phyloP scores from a whole-genome alignment of 306 rosid species.

The Lathyrus sativus region DNA sequence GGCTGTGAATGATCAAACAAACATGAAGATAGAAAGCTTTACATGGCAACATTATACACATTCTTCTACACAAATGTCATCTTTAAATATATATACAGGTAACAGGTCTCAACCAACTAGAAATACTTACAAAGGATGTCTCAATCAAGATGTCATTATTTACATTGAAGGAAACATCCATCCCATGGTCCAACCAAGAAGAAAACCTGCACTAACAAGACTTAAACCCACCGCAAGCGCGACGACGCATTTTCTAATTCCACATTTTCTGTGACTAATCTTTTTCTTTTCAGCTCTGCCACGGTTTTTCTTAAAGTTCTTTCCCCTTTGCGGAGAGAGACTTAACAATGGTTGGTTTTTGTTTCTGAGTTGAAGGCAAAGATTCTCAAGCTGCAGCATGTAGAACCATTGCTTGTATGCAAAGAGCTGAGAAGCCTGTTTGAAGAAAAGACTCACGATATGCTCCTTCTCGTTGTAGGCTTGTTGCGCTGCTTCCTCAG shows the following conservation, averaged over 20 bases:
- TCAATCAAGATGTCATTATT: slow-evolving; percentile 26
- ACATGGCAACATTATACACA: background rate
- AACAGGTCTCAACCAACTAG: background rate
- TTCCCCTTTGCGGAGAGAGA: slow-evolving; percentile 48
- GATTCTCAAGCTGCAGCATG: slow-evolving; percentile 79
- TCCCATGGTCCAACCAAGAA: slow-evolving; percentile 94
- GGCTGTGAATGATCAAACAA: background rate
- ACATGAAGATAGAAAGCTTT: slow-evolving; percentile 1
- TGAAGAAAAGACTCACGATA: slow-evolving; percentile 64
- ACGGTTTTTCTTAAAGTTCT: slow-evolving; percentile 51
- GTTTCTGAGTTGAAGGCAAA: slow-evolving; percentile 67
- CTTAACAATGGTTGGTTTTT: slow-evolving; percentile 56
- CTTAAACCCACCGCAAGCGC: slow-evolving; percentile 75
- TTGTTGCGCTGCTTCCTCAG: slow-evolving; percentile 79
- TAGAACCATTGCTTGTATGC: slow-evolving; percentile 89
- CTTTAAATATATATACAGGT: slow-evolving; percentile 33
- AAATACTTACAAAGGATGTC: slow-evolving; percentile 32
- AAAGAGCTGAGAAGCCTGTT: slow-evolving; percentile 83
- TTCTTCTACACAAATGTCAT: slow-evolving; percentile 18
- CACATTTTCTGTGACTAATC: slow-evolving; percentile 39
- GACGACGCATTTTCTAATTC: slow-evolving; percentile 47
- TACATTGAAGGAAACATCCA: slow-evolving; percentile 71
- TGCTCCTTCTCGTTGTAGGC: slow-evolving; percentile 87
- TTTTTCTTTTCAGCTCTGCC: slow-evolving; percentile 45
- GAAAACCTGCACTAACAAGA: slow-evolving; percentile 82